Base-by-base conservation (phyloP, 2,329 filamentous ascomycete genomes). In the Calonectria pseudoreteaudii region DNA sequence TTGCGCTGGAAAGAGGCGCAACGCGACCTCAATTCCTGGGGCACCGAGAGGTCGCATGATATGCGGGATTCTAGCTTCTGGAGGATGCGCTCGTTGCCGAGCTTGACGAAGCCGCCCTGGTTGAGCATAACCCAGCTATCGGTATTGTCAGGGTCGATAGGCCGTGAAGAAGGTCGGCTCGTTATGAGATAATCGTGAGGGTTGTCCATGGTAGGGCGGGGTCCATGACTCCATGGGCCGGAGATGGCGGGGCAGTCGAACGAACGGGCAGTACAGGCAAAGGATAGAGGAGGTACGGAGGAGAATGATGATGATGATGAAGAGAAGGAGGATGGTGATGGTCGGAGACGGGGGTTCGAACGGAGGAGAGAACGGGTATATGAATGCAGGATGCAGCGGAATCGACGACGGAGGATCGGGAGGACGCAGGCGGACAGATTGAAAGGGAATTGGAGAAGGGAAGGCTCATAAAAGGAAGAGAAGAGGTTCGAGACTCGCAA, bases 101-200 rank as follows among this genome's bases (percentile, higher is more conserved):
- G 91, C 81, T 94, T 94, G 82, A 97, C 93, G 85, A 98, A 97
- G 73, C 93, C 92, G 78, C 89, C 88, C 82, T 93, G 91, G 82
- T 93, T 92, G 81, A 98, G 92, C 96, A 98, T 98, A 58, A 98
- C 96, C 96, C 96, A 98, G 81, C 90, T 92, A 82, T 86, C 84
- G 79, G 84, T 84, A 83, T 90, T 86, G 86, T 91, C 86, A 91
- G 89, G 86, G 82, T 90, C 85, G 72, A 84, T 82, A 70, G 79
- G 80, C 76, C 82, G 81, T 62, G 81, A 76, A 76, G 79, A 79
- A 75, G 82, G 77, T 76, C 80, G 81, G 77, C 80, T 83, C 72
- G 83, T 81, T 78, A 86, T 84, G 72, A 86, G 81, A 77, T 85
- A 86, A 78, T 85, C 84, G 80, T 84, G 84, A 79, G 84, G 84